These are phyloP conservation scores for Polygonum aviculare DNA, from an alignment of 148 eudicot genomes.

Conservation along the genomic window DNA sequence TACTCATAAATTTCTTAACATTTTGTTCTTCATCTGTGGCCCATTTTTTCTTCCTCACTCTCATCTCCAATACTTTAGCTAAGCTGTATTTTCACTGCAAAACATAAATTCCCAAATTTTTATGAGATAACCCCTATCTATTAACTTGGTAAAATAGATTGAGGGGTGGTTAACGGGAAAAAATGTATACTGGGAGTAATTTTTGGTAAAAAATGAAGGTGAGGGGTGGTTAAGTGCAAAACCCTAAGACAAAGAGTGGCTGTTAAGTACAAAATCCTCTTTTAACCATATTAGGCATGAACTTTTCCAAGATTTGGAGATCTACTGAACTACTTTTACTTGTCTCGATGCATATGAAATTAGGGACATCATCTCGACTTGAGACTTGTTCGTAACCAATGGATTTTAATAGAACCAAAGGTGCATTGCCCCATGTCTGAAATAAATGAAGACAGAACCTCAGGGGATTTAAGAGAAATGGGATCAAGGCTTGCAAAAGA, in stretches of 20 bases:
- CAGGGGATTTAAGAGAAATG: constrained; percentile 97
- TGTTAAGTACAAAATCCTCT: too few relatives aligned
- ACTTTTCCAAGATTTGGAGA: not conserved
- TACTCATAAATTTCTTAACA: not conserved
- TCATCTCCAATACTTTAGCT: not conserved
- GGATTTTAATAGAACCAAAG: constrained; percentile 93
- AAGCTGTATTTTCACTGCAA: not conserved
- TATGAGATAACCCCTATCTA: too few relatives aligned
- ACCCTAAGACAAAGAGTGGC: too few relatives aligned
- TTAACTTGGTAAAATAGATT: too few relatives aligned
- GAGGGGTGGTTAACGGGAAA: too few relatives aligned
- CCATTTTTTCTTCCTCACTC: too few relatives aligned
- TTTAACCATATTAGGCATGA: not conserved
- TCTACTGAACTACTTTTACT: not conserved
- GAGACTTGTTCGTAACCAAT: constrained; percentile 93
- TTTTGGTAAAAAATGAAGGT: too few relatives aligned
- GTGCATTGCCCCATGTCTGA: constrained; percentile 89
- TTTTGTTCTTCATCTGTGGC: not conserved
- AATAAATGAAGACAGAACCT: constrained; percentile 92
- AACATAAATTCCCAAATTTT: too few relatives aligned
- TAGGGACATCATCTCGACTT: constrained; percentile 98
- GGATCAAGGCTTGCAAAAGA: constrained; percentile 86
- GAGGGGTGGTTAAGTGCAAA: too few relatives aligned
- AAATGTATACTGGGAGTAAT: too few relatives aligned
- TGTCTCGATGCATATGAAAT: constrained; percentile 9